Conservation (phyloP, 345 rosid genomes). For the Aquilaria malaccensis region DNA sequence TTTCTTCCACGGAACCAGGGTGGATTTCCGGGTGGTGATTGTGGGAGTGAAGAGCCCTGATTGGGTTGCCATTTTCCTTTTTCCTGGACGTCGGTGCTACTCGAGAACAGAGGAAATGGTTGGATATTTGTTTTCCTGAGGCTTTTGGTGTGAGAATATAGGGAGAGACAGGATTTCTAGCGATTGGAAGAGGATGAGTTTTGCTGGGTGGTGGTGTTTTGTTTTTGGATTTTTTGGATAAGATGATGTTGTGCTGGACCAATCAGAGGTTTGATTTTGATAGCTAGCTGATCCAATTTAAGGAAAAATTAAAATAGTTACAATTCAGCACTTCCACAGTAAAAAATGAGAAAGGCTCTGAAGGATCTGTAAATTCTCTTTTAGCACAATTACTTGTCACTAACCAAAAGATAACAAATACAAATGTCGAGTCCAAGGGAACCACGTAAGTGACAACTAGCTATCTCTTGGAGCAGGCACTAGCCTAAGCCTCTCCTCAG, state of each 20-base stretch:
- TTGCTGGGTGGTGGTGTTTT: conserved; percentile 19
- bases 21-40: conserved; percentile 38
- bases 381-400: too few species aligned
- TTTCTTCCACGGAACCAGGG: conserved; percentile 39
- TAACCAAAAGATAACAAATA: too few species aligned
- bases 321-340: too few species aligned
- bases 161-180: conserved; percentile 1
- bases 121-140: too few species aligned
- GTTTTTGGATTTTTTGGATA: conserved; percentile 27
- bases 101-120: neutral
- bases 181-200: conserved; percentile 4
- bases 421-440: too few species aligned
- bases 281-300: neutral
- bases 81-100: too few species aligned
- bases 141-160: neutral
- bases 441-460: conserved; percentile 21
- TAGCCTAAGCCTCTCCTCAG: conserved; percentile 55
- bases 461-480: conserved; percentile 63
- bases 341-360: too few species aligned
- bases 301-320: too few species aligned
- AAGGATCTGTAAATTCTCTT: too few species aligned
- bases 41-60: conserved; percentile 55
- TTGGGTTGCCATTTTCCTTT: conserved; percentile 55
- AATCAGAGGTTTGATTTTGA: conserved; percentile 33
- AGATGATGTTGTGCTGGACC: conserved; percentile 36